Percentiles rank a stretch among this genome's conserved stretches.
phyloP scores from a whole-genome alignment of 108 stramenopile genomes.

The Cyclotella sp. region DNA sequence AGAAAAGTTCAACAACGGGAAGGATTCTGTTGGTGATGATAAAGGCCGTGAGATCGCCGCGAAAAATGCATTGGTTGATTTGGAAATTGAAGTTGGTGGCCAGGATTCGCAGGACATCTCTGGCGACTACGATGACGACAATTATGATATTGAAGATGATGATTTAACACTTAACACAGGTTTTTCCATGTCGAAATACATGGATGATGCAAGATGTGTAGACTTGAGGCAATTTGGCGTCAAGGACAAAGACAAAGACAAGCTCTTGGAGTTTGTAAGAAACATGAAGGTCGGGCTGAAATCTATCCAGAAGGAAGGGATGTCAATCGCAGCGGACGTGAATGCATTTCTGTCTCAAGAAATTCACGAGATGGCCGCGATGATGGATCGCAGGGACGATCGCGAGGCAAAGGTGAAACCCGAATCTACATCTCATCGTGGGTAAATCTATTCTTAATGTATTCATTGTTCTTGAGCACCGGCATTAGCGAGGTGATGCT shows the following conservation, averaged over 20 bases:
- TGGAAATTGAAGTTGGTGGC: not conserved
- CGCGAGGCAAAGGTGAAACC: not conserved
- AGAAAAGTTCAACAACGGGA: not conserved
- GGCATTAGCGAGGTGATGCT: no score
- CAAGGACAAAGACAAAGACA: not conserved
- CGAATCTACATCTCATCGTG: no score
- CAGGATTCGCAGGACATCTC: slow-evolving; percentile 5
- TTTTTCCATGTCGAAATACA: not conserved
- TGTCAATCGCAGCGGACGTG: slow-evolving; percentile 8
- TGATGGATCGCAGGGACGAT: slow-evolving; percentile 3
- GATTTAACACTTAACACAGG: slow-evolving; percentile 7
- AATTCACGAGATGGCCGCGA: slow-evolving; percentile 6
- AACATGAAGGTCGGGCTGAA: slow-evolving; percentile 3
- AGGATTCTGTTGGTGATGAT: not conserved
- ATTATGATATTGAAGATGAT: slow-evolving; percentile 3
- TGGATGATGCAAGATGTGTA: slow-evolving; percentile 5
- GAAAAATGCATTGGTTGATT: not conserved
- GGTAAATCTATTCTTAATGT: no score
- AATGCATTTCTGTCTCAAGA: slow-evolving; percentile 6
- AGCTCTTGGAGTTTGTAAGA: slow-evolving; percentile 3
- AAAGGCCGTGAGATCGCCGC: not conserved
- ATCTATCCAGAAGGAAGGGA: slow-evolving; percentile 15
- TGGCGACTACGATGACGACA: slow-evolving; percentile 9
- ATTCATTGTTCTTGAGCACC: no score
- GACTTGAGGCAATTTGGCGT: slow-evolving; percentile 9